Percentiles rank a stretch among this genome's conserved stretches.
Evolutionary conservation across 441 rosid species (phyloP).

Genomic region (Populus hybrid): DNA sequence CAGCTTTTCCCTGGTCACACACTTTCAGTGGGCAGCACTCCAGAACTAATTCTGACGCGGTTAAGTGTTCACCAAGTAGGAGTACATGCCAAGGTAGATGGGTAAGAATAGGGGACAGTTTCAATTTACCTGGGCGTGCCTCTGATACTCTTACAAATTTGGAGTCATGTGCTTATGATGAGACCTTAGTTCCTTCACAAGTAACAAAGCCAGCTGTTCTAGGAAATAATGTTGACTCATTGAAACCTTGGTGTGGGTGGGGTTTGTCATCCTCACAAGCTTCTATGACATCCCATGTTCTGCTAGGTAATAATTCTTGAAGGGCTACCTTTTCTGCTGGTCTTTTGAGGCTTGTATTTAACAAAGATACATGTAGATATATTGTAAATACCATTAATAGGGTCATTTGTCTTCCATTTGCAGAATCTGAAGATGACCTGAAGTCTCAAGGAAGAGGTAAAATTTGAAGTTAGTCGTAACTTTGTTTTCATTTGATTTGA

Average conservation of each 20-base stretch:
- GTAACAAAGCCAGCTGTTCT: conserved; percentile 25
- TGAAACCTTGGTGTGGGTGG: conserved; percentile 27
- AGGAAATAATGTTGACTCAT: conserved; percentile 26
- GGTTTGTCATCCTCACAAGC: conserved; percentile 32
- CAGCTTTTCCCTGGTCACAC: conserved; percentile 89
- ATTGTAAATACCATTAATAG: conserved; percentile 1
- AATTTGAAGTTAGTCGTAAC: conserved; percentile 3
- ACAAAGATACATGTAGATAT: background rate
- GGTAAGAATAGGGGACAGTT: conserved; percentile 44
- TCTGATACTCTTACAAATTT: conserved; percentile 43
- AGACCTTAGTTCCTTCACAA: conserved; percentile 55
- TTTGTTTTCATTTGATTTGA: conserved; percentile 5
- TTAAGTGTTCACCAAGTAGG: conserved; percentile 55
- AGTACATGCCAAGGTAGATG: conserved; percentile 87
- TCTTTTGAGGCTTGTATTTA: conserved; percentile 3
- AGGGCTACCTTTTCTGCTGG: conserved; percentile 5
- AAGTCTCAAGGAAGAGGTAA: conserved; percentile 51
- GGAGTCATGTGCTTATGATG: conserved; percentile 64
- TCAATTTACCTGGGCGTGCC: conserved; percentile 27
- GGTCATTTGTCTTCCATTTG: conserved; percentile 25
- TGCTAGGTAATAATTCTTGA: conserved; percentile 34
- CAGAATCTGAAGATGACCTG: conserved; percentile 41
- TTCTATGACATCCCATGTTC: conserved; percentile 30
- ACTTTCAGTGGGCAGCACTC: conserved; percentile 50
- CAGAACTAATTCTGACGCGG: conserved; percentile 66